phyloP scores from a whole-genome alignment of 345 rosid species.

The Ceriops zippeliana region DNA sequence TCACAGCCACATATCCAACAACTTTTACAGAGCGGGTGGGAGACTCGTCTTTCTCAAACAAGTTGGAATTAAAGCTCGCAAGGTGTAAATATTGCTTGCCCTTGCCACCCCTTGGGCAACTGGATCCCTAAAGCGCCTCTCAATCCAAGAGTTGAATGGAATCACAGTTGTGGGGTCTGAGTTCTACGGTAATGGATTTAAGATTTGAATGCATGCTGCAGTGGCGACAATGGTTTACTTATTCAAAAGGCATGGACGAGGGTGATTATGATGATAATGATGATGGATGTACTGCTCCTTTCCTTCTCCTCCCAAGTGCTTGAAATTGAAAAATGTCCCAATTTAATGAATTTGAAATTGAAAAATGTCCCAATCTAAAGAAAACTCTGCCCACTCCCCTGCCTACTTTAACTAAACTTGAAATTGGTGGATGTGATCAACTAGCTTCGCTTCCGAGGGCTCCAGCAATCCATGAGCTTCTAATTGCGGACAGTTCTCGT shows the following conservation, averaged over 20 bases:
- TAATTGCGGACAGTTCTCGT: neutral
- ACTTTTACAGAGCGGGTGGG: slow-evolving; percentile 11
- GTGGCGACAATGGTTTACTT: neutral
- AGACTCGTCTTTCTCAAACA: neutral
- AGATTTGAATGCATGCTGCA: neutral
- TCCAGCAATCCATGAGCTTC: neutral
- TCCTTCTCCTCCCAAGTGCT: slow-evolving; percentile 9
- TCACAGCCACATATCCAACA: neutral
- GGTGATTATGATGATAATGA: neutral
- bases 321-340: neutral
- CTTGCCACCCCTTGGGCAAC: neutral
- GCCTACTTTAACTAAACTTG: neutral
- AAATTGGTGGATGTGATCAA: neutral
- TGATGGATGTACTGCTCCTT: neutral
- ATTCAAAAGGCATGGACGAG: neutral
- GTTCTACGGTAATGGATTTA: neutral
- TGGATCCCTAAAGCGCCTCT: neutral
- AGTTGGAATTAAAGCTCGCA: neutral
- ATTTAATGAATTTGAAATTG: neutral
- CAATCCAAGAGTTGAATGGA: neutral
- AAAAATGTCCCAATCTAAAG: neutral
- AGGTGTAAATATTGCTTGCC: neutral
- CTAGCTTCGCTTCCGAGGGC: neutral
- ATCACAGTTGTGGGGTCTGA: neutral
- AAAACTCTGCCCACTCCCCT: neutral